Conservation (phyloP, 129 eudicot genomes). For the Silybum marianum region DNA sequence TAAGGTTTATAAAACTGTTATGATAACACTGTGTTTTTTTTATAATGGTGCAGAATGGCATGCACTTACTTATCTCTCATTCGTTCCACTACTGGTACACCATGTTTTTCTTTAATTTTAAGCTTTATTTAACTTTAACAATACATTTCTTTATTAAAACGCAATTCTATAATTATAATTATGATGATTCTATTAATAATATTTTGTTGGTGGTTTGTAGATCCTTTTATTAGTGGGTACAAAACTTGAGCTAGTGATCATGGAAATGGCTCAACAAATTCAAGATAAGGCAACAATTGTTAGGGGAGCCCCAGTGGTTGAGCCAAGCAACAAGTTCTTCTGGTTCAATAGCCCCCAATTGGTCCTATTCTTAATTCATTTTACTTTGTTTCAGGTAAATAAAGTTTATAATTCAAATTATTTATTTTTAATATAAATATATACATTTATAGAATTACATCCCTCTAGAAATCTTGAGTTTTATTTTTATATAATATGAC, state of each 20-base stretch:
- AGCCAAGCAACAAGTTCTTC: conserved; percentile 65
- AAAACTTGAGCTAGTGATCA: conserved; percentile 67
- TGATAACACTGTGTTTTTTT: neutral
- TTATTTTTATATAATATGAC: neutral
- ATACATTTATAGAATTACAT: neutral
- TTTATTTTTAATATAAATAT: neutral
- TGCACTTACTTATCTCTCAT: conserved; percentile 57
- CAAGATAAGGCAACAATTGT: conserved; percentile 64
- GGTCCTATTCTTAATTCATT: conserved; percentile 81
- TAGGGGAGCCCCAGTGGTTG: conserved; percentile 75
- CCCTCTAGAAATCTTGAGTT: neutral
- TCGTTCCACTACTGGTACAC: conserved; percentile 66
- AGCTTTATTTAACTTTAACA: neutral
- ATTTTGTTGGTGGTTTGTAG: conserved; percentile 23
- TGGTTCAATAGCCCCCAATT: conserved; percentile 72
- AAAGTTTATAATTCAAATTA: neutral
- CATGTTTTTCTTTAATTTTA: neutral
- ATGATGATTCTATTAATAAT: no score
- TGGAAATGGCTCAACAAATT: conserved; percentile 83
- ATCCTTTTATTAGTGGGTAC: conserved; percentile 69
- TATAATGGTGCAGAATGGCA: conserved; percentile 64
- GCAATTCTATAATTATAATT: neutral
- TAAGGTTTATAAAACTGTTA: neutral
- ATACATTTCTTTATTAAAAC: neutral
- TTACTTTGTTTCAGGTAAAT: conserved; percentile 69